Conservation (phyloP, 1,139 yeast genomes). For the Pneumocystis jirovecii region DNA sequence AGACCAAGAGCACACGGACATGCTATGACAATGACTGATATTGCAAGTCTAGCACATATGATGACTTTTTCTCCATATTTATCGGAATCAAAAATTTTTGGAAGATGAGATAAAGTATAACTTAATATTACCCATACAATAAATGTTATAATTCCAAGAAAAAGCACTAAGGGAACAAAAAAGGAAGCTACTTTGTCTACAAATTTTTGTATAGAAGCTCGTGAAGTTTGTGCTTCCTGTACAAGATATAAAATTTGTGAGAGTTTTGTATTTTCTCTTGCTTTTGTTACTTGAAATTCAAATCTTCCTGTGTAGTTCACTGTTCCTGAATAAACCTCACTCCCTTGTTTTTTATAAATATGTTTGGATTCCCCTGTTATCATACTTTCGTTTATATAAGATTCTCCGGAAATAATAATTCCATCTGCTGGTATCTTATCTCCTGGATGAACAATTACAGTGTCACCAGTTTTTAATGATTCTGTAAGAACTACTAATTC, state of each 20-base stretch:
- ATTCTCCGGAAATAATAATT: conserved; percentile 51
- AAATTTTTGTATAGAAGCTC: conserved; percentile 80
- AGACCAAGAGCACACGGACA: conserved; percentile 96
- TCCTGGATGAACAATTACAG: conserved; percentile 71
- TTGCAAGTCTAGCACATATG: conserved; percentile 67
- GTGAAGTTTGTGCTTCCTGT: conserved; percentile 72
- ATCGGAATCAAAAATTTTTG: conserved; percentile 35
- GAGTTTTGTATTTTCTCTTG: conserved; percentile 75
- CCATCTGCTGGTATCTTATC: conserved; percentile 91
- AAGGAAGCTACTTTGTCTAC: conserved; percentile 76
- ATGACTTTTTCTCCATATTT: conserved; percentile 43
- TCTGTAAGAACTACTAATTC: conserved; percentile 45
- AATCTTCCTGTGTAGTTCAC: conserved; percentile 67
- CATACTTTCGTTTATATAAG: conserved; percentile 76
- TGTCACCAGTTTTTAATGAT: conserved; percentile 60
- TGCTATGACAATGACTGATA: conserved; percentile 88
- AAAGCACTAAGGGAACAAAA: conserved; percentile 66
- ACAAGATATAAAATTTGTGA: conserved; percentile 77
- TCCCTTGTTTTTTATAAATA: conserved; percentile 45
- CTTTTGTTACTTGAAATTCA: conserved; percentile 48
- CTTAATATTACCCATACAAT: conserved; percentile 45
- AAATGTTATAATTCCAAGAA: conserved; percentile 51
- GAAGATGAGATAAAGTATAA: conserved; percentile 32
- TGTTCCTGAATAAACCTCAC: conserved; percentile 73
- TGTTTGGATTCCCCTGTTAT: conserved; percentile 84